phyloP scores from a whole-genome alignment of 2,329 filamentous ascomycete species.

The Beauveria caledonica region DNA sequence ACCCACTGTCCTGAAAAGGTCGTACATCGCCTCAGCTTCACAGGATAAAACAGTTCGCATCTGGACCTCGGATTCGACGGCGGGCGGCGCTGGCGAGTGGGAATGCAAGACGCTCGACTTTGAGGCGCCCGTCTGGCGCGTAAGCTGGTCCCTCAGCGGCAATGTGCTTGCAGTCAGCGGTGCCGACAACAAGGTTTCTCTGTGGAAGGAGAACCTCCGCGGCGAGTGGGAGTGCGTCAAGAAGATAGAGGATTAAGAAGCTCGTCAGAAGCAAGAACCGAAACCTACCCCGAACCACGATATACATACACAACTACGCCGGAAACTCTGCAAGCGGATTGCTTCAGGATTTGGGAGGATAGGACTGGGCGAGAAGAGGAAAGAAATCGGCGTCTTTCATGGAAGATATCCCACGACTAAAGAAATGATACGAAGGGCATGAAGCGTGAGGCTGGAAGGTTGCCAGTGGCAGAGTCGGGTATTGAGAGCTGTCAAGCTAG shows the following conservation, averaged over 20 bases:
- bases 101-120: constrained; percentile 78
- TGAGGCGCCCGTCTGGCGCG: constrained; percentile 85
- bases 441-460: neutral
- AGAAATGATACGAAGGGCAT: neutral
- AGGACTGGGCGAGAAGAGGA: neutral
- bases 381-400: neutral
- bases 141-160: constrained; percentile 95
- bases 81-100: constrained; percentile 64
- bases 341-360: neutral
- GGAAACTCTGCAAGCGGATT: neutral
- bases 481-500: neutral
- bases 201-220: constrained; percentile 97
- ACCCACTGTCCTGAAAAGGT: constrained; percentile 88
- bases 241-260: constrained; percentile 75
- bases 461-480: neutral
- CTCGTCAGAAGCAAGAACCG: neutral
- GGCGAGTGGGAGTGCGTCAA: constrained; percentile 97
- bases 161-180: constrained; percentile 93
- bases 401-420: neutral
- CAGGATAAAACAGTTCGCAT: constrained; percentile 97
- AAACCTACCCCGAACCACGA: neutral
- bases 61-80: constrained; percentile 67
- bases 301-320: neutral
- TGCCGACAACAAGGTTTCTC: constrained; percentile 89
- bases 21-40: constrained; percentile 89